Base-by-base conservation (phyloP, 2,329 filamentous ascomycete species). In the Leptographium procerum region DNA sequence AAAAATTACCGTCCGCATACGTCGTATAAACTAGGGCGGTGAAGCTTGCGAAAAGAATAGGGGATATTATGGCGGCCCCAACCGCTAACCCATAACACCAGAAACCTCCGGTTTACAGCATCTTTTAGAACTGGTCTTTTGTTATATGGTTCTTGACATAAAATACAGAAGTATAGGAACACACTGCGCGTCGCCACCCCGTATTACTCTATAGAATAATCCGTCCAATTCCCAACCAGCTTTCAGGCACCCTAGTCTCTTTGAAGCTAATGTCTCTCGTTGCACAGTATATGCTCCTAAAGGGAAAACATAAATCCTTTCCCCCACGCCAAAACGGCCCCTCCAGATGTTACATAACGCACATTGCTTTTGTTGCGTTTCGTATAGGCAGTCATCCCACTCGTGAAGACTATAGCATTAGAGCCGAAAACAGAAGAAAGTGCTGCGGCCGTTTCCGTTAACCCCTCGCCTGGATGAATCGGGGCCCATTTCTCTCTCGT, bases 151-250 rank as follows among this genome's bases (percentile, higher is more conserved):
- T 43, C 40, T 19, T 43, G 40, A 36, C 13, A 43, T 54, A 54
- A 36, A 54, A 28, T 54, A 54, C 52, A 54, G 24, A 14, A 3
- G 22, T 34, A 34, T 16, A 28, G 50, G 28, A 34, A 51, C 11
- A 52, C 19, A 52, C 48, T 7, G 13, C 50, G 16, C 29, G 24
- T 29, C 22, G 19, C 33, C 52, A 43, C 52, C 52, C 52, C 52
- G 33, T 54, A 43, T 54, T 54, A 54, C 52, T 54, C 52, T 54
- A 54, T 54, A 54, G 52, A 40, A 54, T 36, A 54, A 14, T n/a
- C 50, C 29, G 29, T 22, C 50, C 29, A 22, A 11, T 34, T 13
- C 29, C 50, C 6, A 43, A 4, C 47, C 47, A 5, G 47, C 24
- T 19, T 50, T 16, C 47, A 29, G 47, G 11, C 16, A 16, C 45